A percentile compares a stretch with the other conserved stretches of the same genome.
Evolutionary conservation across 768 basidiomycete genomes (phyloP).

Genomic region (Tylopilus sp.): DNA sequence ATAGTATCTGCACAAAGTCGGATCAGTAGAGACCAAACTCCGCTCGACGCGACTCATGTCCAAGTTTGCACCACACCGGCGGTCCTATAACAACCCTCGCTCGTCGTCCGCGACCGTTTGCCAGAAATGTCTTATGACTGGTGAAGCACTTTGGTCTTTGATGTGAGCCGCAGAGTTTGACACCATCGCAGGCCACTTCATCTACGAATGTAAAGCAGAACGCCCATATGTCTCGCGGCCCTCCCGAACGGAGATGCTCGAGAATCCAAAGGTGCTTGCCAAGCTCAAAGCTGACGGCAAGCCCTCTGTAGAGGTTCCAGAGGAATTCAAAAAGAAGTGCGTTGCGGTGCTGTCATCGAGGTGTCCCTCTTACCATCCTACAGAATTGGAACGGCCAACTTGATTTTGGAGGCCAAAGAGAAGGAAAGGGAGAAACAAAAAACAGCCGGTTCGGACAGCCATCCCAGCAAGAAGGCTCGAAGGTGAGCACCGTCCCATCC

Average conservation of each 20-base stretch:
- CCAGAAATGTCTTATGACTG: constrained; percentile 76
- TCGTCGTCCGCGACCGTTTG: constrained; percentile 68
- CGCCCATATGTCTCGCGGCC: constrained; percentile 88
- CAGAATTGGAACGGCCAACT: constrained; percentile 79
- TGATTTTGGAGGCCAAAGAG: constrained; percentile 80
- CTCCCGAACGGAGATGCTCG: constrained; percentile 81
- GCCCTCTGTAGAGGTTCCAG: constrained; percentile 81
- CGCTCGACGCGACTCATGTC: constrained; percentile 48
- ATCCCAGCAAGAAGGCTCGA: constrained; percentile 35
- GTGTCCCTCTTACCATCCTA: constrained; percentile 3
- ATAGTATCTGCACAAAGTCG: constrained; percentile 7
- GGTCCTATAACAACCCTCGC: constrained; percentile 57
- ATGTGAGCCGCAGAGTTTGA: background rate
- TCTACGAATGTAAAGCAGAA: constrained; percentile 80
- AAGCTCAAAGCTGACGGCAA: constrained; percentile 69
- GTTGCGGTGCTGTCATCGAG: constrained; percentile 21
- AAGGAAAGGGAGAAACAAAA: constrained; percentile 58
- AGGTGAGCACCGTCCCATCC: constrained; percentile 37
- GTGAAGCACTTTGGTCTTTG: constrained; percentile 32
- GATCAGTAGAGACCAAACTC: constrained; percentile 9
- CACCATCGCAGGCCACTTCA: constrained; percentile 69
- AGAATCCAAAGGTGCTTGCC: constrained; percentile 65
- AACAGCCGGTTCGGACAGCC: constrained; percentile 25
- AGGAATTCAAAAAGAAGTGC: constrained; percentile 84
- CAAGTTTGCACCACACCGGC: constrained; percentile 74